These are phyloP conservation scores for Stagonosporopsis rhizophila DNA, from an alignment of 2,329 filamentous ascomycete genomes.

Conservation along the genomic window DNA sequence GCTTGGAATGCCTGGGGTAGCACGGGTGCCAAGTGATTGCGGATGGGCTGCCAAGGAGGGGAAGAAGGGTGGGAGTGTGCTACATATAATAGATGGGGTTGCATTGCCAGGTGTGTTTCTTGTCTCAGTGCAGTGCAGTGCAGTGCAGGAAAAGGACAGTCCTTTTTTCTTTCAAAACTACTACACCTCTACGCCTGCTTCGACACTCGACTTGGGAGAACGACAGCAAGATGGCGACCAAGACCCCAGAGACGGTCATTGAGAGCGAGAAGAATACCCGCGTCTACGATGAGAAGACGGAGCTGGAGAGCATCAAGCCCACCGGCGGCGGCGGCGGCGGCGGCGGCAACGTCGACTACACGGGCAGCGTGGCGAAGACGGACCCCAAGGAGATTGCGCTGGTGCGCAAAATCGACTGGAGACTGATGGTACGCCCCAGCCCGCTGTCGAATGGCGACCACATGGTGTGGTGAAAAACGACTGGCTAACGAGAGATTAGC, in stretches of 20 bases:
- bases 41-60: not conserved
- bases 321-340: conserved; percentile 9
- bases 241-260: conserved; percentile 1
- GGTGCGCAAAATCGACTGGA: conserved; percentile 43
- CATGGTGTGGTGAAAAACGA: not conserved
- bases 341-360: conserved; percentile 36
- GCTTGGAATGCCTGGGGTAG: too few relatives aligned
- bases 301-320: conserved; percentile 26
- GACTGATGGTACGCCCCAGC: conserved; percentile 36
- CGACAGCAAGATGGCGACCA: not conserved
- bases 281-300: conserved; percentile 30
- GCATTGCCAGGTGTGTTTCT: conserved; percentile 1
- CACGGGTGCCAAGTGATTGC: conserved; percentile 23
- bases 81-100: conserved; percentile 1
- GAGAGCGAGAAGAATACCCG: conserved; percentile 26
- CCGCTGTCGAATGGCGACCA: not conserved
- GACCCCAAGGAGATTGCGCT: conserved; percentile 43
- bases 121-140: conserved; percentile 2
- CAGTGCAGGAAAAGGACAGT: too few relatives aligned
- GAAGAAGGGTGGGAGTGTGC: not conserved
- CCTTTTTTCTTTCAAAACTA: not conserved
- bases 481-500: conserved; percentile 30
- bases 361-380: conserved; percentile 42
- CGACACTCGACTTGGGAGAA: conserved; percentile 3
- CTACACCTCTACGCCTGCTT: not conserved